Evolutionary conservation across 305 asterid genomes (phyloP).

Genomic region (Solanum aculeatissimum): DNA sequence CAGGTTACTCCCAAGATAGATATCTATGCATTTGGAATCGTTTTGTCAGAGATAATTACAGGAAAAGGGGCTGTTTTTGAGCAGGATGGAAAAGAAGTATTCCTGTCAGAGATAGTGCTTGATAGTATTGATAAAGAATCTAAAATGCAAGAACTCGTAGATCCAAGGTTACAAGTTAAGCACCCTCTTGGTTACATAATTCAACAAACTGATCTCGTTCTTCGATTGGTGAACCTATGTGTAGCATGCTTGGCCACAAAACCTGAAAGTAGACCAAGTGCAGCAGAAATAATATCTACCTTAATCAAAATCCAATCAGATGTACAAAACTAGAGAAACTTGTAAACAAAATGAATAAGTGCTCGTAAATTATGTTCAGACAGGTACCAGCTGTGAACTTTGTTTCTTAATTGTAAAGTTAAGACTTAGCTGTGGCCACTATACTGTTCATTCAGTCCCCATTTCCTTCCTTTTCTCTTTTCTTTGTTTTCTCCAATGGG

Average conservation of each 20-base stretch:
- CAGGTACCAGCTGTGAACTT: not conserved
- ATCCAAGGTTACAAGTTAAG: slow-evolving; percentile 38
- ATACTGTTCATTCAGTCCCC: not conserved
- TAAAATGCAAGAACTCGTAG: slow-evolving; percentile 22
- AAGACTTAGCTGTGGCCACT: not conserved
- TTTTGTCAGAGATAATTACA: slow-evolving; percentile 45
- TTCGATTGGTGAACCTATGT: slow-evolving; percentile 29
- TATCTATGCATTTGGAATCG: slow-evolving; percentile 47
- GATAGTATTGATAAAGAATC: slow-evolving; percentile 5
- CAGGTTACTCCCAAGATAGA: slow-evolving; percentile 33
- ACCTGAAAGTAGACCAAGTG: slow-evolving; percentile 34
- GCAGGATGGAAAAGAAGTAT: slow-evolving; percentile 24
- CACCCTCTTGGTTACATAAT: slow-evolving; percentile 55
- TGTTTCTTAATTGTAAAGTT: not conserved
- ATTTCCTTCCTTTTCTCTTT: not conserved
- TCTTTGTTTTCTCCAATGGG: not conserved
- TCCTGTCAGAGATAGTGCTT: slow-evolving; percentile 21
- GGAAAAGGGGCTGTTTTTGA: slow-evolving; percentile 33
- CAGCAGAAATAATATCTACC: slow-evolving; percentile 35
- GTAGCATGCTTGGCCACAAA: slow-evolving; percentile 34
- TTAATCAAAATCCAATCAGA: slow-evolving; percentile 41
- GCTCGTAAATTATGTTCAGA: not conserved
- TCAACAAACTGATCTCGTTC: slow-evolving; percentile 35
- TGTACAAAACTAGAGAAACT: slow-evolving; percentile 9
- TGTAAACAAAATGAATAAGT: slow-evolving; percentile 3